Percentiles rank a stretch among this genome's conserved stretches.
Evolutionary conservation across 169 alveolate genomes (phyloP).

Genomic region (Plasmodium cynomolgi): DNA sequence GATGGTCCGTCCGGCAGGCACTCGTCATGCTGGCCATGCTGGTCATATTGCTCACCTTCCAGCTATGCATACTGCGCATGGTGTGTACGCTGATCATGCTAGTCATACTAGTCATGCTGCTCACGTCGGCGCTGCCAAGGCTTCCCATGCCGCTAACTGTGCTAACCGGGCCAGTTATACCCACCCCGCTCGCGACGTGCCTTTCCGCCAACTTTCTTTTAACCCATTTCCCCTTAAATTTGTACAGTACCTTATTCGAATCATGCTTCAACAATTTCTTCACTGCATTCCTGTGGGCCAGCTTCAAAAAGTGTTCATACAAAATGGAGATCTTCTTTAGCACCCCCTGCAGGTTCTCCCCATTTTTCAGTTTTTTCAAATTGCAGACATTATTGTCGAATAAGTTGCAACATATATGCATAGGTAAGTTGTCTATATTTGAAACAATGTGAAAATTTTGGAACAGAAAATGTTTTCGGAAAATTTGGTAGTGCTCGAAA

Average conservation of each 20-base stretch:
- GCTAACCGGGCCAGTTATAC: neutral
- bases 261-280: constrained; percentile 54
- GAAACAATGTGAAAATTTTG: constrained; percentile 52
- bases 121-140: neutral
- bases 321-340: constrained; percentile 24
- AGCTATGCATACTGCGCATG: neutral
- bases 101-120: neutral
- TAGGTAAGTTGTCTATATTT: constrained; percentile 52
- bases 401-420: constrained; percentile 40
- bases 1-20: neutral
- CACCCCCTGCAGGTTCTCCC: neutral
- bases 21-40: neutral
- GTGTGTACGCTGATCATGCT: neutral
- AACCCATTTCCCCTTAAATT: constrained; percentile 56
- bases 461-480: constrained; percentile 53
- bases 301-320: constrained; percentile 46
- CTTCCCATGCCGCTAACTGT: neutral
- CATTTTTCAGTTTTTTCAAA: constrained; percentile 31
- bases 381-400: neutral
- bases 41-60: neutral
- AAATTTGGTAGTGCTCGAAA: constrained; percentile 64
- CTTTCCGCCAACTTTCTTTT: constrained; percentile 18
- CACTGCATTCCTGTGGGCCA: constrained; percentile 67
- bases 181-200: neutral
- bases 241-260: constrained; percentile 24